Percentiles rank a stretch among this genome's conserved stretches.
phyloP scores from a whole-genome alignment of 169 alveolate species.

The Theileria equi region DNA sequence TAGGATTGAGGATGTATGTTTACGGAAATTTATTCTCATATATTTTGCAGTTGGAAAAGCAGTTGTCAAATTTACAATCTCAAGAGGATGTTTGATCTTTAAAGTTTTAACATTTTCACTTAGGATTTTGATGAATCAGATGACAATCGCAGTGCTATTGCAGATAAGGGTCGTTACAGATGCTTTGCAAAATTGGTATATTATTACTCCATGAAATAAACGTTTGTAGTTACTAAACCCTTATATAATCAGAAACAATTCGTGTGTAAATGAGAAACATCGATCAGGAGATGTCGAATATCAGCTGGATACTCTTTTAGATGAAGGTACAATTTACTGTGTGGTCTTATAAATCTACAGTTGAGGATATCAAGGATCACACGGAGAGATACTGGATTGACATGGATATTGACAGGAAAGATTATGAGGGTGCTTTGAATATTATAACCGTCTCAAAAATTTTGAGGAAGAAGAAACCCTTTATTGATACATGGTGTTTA shows the following conservation, averaged over 20 bases:
- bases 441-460: conserved; percentile 2
- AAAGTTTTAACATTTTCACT: neutral
- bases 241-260: conserved; percentile 5
- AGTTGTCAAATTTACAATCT: neutral
- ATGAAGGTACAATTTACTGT: conserved; percentile 3
- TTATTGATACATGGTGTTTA: neutral
- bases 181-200: conserved; percentile 18
- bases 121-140: conserved; percentile 1
- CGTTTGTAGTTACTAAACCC: conserved; percentile 4
- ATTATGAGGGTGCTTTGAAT: conserved; percentile 1
- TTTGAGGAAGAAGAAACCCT: conserved; percentile 17
- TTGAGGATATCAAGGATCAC: conserved; percentile 1
- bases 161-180: neutral
- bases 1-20: conserved; percentile 8
- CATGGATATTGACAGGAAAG: neutral
- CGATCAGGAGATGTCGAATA: neutral
- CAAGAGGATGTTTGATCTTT: neutral
- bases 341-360: neutral
- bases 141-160: neutral
- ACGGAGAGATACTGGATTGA: conserved; percentile 6
- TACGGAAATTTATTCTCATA: neutral
- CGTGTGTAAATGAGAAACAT: conserved; percentile 15
- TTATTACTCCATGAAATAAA: no score
- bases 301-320: neutral
- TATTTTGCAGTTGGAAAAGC: conserved; percentile 2